These are phyloP conservation scores for Arxiozyma heterogenica DNA, from an alignment of 1,139 yeast genomes.

Conservation along the genomic window DNA sequence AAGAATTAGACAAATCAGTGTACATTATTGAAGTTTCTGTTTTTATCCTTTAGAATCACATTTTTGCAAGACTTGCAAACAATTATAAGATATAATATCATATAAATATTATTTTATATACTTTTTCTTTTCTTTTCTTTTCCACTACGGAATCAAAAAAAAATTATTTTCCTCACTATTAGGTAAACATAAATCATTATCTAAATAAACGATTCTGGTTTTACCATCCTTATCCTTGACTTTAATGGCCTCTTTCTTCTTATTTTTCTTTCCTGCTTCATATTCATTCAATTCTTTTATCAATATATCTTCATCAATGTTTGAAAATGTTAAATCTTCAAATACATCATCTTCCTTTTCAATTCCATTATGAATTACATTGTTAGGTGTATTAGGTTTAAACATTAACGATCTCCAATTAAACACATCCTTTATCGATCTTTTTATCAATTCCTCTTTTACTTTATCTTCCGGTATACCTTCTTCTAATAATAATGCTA, in stretches of 20 bases:
- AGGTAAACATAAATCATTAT: conserved; percentile 10
- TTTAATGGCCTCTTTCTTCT: neutral
- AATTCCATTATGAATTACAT: conserved; percentile 37
- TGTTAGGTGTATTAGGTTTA: conserved; percentile 41
- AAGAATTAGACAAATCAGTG: too few relatives aligned
- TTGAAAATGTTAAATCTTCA: conserved; percentile 24
- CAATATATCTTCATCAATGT: conserved; percentile 17
- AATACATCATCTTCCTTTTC: conserved; percentile 19
- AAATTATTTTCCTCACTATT: neutral
- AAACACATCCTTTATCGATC: conserved; percentile 33
- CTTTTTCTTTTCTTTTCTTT: too few relatives aligned
- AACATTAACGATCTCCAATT: conserved; percentile 31
- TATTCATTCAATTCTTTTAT: conserved; percentile 17
- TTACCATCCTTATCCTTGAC: neutral
- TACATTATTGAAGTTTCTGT: too few relatives aligned
- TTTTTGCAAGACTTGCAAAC: too few relatives aligned
- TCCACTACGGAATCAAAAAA: too few relatives aligned
- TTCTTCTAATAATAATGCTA: conserved; percentile 52
- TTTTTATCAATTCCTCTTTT: conserved; percentile 34
- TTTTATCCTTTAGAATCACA: too few relatives aligned
- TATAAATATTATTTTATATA: too few relatives aligned
- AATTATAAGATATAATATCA: too few relatives aligned
- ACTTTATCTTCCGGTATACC: conserved; percentile 41
- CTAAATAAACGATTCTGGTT: conserved; percentile 1
- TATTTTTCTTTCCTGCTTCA: neutral